These are phyloP conservation scores for Suillus occidentalis DNA, from an alignment of 768 basidiomycete species.

Conservation along the genomic window DNA sequence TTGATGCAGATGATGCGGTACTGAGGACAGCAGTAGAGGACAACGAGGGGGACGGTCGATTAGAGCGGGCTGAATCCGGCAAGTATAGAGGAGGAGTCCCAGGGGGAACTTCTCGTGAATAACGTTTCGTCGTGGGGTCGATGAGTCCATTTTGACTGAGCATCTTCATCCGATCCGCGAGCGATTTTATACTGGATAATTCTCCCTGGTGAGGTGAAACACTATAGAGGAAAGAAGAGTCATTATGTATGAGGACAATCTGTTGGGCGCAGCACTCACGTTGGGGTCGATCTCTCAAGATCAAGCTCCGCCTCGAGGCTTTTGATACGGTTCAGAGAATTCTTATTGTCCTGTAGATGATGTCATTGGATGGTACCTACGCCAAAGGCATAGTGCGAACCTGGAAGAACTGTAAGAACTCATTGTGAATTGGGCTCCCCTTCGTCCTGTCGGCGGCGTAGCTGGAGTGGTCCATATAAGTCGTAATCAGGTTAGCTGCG, in stretches of 20 bases:
- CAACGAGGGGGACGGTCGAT: conserved; percentile 39
- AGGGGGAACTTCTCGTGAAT: conserved; percentile 50
- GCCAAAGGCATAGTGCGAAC: conserved; percentile 40
- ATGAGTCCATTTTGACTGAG: conserved; percentile 72
- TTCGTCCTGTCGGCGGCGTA: conserved; percentile 50
- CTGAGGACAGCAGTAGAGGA: conserved; percentile 15
- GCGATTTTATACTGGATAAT: conserved; percentile 47
- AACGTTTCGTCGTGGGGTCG: conserved; percentile 54
- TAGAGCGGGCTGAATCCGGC: conserved; percentile 34
- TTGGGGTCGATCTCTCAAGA: conserved; percentile 40
- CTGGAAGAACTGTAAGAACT: conserved; percentile 63
- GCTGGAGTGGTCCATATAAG: conserved; percentile 61
- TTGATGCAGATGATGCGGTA: conserved; percentile 24
- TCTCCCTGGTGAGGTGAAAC: conserved; percentile 21
- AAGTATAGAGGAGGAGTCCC: conserved; percentile 32
- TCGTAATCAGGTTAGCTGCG: conserved; percentile 57
- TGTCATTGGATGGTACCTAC: conserved; percentile 13
- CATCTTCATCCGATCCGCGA: conserved; percentile 79
- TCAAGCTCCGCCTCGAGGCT: conserved; percentile 47
- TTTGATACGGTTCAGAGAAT: conserved; percentile 41
- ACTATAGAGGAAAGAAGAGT: conserved; percentile 12
- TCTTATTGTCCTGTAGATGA: conserved; percentile 37
- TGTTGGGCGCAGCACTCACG: conserved; percentile 23
- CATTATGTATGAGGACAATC: conserved; percentile 14
- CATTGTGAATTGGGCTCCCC: conserved; percentile 57